Base-by-base conservation (phyloP, 331 rosid genomes). In the Rosa hybrid region DNA sequence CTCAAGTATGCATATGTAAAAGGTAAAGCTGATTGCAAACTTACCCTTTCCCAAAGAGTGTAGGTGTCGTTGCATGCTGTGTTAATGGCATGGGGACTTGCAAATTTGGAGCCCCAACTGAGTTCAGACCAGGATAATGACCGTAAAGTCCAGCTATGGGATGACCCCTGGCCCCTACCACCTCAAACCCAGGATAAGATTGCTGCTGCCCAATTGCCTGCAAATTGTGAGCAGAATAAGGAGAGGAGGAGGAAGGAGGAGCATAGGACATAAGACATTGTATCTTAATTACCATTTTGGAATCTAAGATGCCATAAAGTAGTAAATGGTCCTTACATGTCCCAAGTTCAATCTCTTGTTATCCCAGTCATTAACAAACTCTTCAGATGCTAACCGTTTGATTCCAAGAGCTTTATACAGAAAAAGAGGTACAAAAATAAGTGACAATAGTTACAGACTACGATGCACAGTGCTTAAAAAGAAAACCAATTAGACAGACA, bases 41-140 rank as follows among this genome's bases (percentile, higher is more conserved):
- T 86, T 88, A 96, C 99, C 99, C 98, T 88, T 93, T 91, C 76
- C 97, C 99, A 44, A 93, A 88, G 77, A 96, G 90, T 46, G 94
- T 65, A 17, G 91, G 88, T 65, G 91, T 25, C 46, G 90, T 75
- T 49, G 86, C 84, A 69, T 87, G 98, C 57, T 86, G 93, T 41
- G 93, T 85, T 86, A 87, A 86, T 38, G 85, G 78, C 77, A 85
- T 62, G n/a, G 88, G 82, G 75, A 85, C 72, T 82, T 89, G 94
- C 80, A 90, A 88, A 83, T 74, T 90, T 30, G 89, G 81, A 82
- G 88, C 78, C 20, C 73, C 48, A 11, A 44, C 60, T 21, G 83
- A 63, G 77, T 80, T 79, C 16, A 76, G 25, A 53, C 65, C 76
- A 27, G 86, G 20, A 77, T 67, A 84, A 39, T 85, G 72, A 83